Percentiles rank a stretch among this genome's conserved stretches.
Evolutionary conservation across 345 rosid genomes (phyloP).

Genomic region (Mangifera indica): DNA sequence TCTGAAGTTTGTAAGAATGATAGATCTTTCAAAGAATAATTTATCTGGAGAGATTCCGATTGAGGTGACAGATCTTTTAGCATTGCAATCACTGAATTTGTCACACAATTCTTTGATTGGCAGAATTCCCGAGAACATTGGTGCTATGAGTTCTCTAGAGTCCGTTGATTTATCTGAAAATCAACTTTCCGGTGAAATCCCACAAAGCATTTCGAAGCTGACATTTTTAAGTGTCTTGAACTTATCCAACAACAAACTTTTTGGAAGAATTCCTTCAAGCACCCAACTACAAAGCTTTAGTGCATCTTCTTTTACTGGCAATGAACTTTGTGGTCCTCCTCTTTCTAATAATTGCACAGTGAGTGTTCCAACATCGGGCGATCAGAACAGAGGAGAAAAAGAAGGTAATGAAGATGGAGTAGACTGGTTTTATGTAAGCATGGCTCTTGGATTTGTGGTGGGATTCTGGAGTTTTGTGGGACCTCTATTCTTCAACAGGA

Average conservation of each 20-base stretch:
- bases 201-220: not conserved
- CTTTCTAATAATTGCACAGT: not conserved
- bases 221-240: constrained; percentile 1
- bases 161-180: constrained; percentile 17
- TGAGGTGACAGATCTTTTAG: not conserved
- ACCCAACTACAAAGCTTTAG: not conserved
- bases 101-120: not conserved
- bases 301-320: not conserved
- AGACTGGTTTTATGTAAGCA: not conserved
- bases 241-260: not conserved
- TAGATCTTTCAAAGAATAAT: not conserved
- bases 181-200: constrained; percentile 21
- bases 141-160: constrained; percentile 11
- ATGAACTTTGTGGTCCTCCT: constrained; percentile 4
- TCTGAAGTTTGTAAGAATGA: not conserved
- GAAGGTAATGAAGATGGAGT: no score
- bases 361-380: not conserved
- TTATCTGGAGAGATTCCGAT: constrained; percentile 11
- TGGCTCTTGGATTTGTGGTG: not conserved
- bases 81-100: constrained; percentile 10
- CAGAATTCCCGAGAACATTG: constrained; percentile 2
- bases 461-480: not conserved
- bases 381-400: not conserved
- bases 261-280: not conserved
- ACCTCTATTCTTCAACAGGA: not conserved